Evolutionary conservation across 352 stramenopile genomes (phyloP), one percentile per base, ranked within the genome.

Genomic region (Phytophthora rubi): DNA sequence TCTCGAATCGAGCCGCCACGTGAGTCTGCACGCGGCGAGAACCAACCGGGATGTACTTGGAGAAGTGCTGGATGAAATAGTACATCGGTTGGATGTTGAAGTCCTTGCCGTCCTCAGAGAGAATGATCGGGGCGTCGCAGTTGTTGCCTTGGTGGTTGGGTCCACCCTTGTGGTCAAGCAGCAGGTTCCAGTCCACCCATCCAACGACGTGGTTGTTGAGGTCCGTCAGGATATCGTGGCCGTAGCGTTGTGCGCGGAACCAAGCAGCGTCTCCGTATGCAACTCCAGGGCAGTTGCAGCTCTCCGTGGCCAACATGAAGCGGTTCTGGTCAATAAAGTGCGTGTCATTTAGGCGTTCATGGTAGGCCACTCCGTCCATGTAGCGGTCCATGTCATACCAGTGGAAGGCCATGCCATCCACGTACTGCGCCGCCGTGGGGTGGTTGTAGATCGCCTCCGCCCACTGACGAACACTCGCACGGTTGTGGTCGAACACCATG

Each of bases 101-200:
- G 66, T 91, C 77, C 59, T 73, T 65, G 26, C 73, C 85, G n/a
- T 80, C 77, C 53, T 93, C 75, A 5, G 80, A 80, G 26, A 97
- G 47, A 62, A 98, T 90, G 57, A 98, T 84, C 23, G 89, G 86
- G 5, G 88, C 83, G 37, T 92, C 85, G 58, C 85, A 92, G 42
- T 78, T 75, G 71, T 96, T 96, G 45, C 67, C 70, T 53, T 86
- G 61, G 76, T 97, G 90, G 76, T 98, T 98, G 4, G 93, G 92
- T 1, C 92, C 93, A 35, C 93, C 93, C n/a, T 53, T 86, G 75
- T 92, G 82, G 62, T 96, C 89, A 0, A 98, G 80, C 2, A 97
- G 44, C 49, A 98, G 59, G 74, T 98, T 98, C 92, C 93, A 98
- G 77, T 98, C 90, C 28, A 97, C 85, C 92, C 92, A 98, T 2